A percentile compares a stretch with the other conserved stretches of the same genome.
Conservation (phyloP, 1,284 basidiomycete species). For the Trametes hirsuta region DNA sequence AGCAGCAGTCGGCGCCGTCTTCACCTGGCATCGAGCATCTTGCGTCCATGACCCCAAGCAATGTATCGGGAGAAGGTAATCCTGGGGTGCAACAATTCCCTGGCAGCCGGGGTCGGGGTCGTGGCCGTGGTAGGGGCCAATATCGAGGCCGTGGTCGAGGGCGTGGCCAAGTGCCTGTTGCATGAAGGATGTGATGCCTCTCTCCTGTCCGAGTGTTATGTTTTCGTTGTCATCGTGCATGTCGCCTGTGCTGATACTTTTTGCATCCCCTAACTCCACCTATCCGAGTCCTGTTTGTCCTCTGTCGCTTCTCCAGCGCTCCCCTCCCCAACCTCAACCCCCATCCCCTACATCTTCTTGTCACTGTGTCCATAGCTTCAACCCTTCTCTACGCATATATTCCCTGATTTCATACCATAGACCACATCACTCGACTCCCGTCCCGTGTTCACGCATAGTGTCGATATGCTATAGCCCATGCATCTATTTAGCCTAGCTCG, state of each 20-base stretch:
- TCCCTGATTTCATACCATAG: background rate
- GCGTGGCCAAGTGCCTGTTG: background rate
- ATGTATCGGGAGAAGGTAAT: background rate
- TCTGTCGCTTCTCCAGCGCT: background rate
- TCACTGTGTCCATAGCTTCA: slow-evolving; percentile 2
- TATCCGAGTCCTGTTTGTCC: background rate
- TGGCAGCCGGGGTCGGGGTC: slow-evolving; percentile 39
- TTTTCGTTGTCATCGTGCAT: background rate
- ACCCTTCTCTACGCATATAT: background rate
- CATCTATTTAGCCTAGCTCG: slow-evolving; percentile 4
- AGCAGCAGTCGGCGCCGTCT: background rate
- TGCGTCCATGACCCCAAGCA: background rate
- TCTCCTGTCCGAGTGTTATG: too few species aligned
- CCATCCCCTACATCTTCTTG: background rate
- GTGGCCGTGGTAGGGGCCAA: slow-evolving; percentile 30
- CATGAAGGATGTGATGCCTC: too few species aligned
- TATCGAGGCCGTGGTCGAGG: background rate
- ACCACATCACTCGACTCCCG: background rate
- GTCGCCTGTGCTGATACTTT: too few species aligned
- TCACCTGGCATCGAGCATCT: background rate
- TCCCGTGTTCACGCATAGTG: background rate
- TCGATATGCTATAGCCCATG: background rate
- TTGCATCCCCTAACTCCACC: too few species aligned
- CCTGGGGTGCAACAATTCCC: slow-evolving; percentile 17
- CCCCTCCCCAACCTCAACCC: too few species aligned